Evolutionary conservation across 441 rosid genomes (phyloP), one percentile per base, ranked within the genome.

Genomic region (Populus trichocarpa): DNA sequence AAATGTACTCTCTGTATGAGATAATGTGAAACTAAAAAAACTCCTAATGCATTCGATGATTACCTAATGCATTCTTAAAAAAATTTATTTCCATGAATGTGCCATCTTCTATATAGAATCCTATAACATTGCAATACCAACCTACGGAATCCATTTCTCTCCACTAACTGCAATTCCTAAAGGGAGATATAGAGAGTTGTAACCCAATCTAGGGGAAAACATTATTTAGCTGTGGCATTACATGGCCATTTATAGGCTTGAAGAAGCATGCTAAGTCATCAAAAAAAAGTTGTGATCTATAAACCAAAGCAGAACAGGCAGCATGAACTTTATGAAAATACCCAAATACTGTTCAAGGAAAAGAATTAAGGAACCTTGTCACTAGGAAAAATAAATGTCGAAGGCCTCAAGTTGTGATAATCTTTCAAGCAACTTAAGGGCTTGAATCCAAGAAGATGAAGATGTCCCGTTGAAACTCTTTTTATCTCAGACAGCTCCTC

Each of bases 371-470:
- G 40, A 83, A 96, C 99, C 99, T 96, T 85, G 81, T 96, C 99
- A 79, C 87, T 87, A 28, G 99, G 97, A 85, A 87, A 93, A 80
- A 94, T 83, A 90, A 96, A 96, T 40, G 98, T 93, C 30, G 98
- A 90, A 42, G 98, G 99, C 88, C 87, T 91, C 90, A 94, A 73
- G 88, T 96, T 94, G 93, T 96, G 90, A 85, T 91, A 96, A 75
- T 90, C 97, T 87, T 91, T 94, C 81, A 96, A 90, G 88, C 90
- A 96, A 81, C 85, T 87, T 84, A 96, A 85, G 70, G 98, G 95
- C 90, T 96, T 93, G 90, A 96, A 96, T 73, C 99, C 99, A 77
- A 93, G 90, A 81, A 96, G 92, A 80, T 83, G 90, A 75, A 94
- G 91, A 67, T 88, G 87, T 79, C 90, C 93, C 0, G 87, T 80